Evolutionary conservation across 805 yeast species (phyloP), one percentile per base, ranked within the genome.

Genomic region (Kuraishia piskuri): DNA sequence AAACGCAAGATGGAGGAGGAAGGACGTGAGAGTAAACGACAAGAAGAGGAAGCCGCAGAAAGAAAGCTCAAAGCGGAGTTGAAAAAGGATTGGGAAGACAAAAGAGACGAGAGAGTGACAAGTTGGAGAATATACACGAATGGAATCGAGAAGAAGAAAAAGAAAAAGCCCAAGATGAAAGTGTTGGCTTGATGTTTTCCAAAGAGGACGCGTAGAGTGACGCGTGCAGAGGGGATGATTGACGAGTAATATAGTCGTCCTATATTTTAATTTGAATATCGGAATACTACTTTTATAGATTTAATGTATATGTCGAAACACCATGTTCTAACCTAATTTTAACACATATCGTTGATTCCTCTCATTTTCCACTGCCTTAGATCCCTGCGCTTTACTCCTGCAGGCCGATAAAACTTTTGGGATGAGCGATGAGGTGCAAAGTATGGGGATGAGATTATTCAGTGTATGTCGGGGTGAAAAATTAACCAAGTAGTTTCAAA

Each of bases 71-170:
- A 68, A 47, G 55, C 62, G 46, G 68, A 77, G 49, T 63, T 73
- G 58, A 76, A 74, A 44, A 63, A 69, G 50, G 68, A 71, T 21
- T 85, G 90, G 90, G 90, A 84, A 58, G 79, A 76, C 51, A 74
- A 74, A 14, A 57, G 88, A 50, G 88, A 82, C 47, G 63, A 63
- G 10, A 65, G 90, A 40, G 88, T 85, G 5, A 63, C 66, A 7
- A 80, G 72, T 60, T 85, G 90, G 90, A 66, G 89, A 52, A 63
- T 60, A 8, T 84, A 76, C 61, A 63, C 71, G 14, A 65, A 69
- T 37, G 73, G 74, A 54, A 63, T 69, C 17, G 75, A 70, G 26
- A 76, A 75, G 62, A 79, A 77, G 65, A 76, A 73, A 62, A 72
- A 68, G 60, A 78, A 71, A 64, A 70, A 70, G 65, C 69, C 68